Evolutionary conservation across 1,284 basidiomycete genomes (phyloP), one percentile per base, ranked within the genome.

Genomic region (Trichosporon faecale): DNA sequence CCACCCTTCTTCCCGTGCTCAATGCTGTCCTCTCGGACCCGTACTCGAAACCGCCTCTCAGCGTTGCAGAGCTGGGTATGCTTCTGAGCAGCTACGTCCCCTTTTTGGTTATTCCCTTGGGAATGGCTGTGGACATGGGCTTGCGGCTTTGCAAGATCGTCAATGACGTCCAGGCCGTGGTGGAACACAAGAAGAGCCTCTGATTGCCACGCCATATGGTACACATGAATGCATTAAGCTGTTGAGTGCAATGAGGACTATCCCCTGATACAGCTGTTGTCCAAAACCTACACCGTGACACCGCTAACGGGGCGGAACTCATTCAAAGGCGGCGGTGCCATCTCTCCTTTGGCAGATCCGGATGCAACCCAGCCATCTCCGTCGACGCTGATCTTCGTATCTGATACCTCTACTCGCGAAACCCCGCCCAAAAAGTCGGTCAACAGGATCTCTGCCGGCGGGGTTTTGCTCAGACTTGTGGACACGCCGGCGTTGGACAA

Each of bases 361-460:
- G 63, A 44, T 14, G 35, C 31, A 2, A 33, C 9, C 61, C 66
- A 68, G 12, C 66, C 66, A 11, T 11, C 46, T 21, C 8, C n/a
- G n/a, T 21, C 44, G 25, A 25, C 40, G 27, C 21, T 18, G 29
- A 49, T 31, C 33, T 66, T 23, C 6, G 44, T 2, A 27, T 60
- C 66, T 21, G 72, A 37, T 16, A 87, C 76, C 76, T 97, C 93
- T 0, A 91, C 93, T 70, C 91, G 90, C 2, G 92, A 87, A 9
- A 98, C 93, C 0, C 92, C 94, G 2, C 96, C 96, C 76, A 99
- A 94, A 82, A 99, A 99, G 83, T 98, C 95, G 3, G 95, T 98
- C 72, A 98, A 87, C 18, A 90, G 88, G 0, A 91, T 88, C n/a
- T 89, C 82, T 60, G 86, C 84, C 11, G 95, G 85, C 1, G 88